Evolutionary conservation across 148 eudicot species (phyloP).

Genomic region (Diospyros kaki): DNA sequence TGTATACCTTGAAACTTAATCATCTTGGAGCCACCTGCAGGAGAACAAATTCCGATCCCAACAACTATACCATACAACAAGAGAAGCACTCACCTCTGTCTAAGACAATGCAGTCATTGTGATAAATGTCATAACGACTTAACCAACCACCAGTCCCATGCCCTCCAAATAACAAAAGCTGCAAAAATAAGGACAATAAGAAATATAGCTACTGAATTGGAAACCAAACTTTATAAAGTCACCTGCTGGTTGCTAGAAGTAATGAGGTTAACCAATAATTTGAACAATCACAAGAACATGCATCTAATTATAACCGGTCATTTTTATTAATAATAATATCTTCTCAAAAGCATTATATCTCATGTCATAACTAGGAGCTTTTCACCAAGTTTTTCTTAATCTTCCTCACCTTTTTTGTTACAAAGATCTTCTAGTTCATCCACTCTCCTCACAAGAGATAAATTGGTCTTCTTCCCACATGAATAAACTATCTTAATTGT

Average conservation of each 20-base stretch:
- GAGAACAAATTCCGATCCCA: background rate
- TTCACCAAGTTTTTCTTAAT: too few species aligned
- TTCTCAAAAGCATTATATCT: too few species aligned
- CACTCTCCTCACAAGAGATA: too few species aligned
- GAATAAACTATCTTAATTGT: too few species aligned
- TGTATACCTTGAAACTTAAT: background rate
- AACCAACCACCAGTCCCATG: constrained; percentile 99
- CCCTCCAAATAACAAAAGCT: constrained; percentile 95
- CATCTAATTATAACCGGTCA: too few species aligned
- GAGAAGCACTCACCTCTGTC: constrained; percentile 74
- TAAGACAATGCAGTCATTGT: constrained; percentile 81
- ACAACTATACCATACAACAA: background rate
- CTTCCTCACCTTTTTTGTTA: too few species aligned
- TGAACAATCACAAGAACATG: background rate
- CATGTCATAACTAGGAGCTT: too few species aligned
- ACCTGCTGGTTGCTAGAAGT: background rate
- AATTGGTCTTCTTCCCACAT: too few species aligned
- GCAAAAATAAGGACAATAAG: constrained; percentile 18
- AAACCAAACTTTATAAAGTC: constrained; percentile 9
- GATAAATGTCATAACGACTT: constrained; percentile 90
- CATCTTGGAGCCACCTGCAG: background rate
- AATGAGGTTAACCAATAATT: background rate
- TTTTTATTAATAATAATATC: too few species aligned
- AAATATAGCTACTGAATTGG: background rate
- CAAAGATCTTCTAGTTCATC: too few species aligned